phyloP scores from a whole-genome alignment of 768 basidiomycete genomes.

The Phlegmacium glaucopus region DNA sequence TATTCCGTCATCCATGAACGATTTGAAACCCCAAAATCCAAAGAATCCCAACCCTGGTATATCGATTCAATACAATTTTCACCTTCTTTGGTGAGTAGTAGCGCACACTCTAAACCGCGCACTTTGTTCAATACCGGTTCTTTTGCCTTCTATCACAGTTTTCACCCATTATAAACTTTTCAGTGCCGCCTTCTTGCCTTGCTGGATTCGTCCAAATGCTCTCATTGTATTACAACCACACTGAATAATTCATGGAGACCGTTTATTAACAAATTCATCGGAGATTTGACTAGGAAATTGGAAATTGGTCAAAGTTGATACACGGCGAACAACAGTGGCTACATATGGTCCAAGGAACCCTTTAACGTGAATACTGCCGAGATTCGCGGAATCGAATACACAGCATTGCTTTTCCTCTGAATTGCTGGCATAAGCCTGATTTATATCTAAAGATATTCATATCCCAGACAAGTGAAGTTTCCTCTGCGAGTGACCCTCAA shows the following conservation, averaged over 20 bases:
- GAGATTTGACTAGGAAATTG: too few relatives aligned
- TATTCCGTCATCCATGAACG: conserved; percentile 12
- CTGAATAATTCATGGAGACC: conserved; percentile 6
- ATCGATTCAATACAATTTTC: conserved; percentile 2
- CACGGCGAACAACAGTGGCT: conserved; percentile 4
- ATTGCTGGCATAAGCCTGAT: conserved; percentile 7
- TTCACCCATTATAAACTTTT: conserved; percentile 3
- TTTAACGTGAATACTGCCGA: conserved; percentile 20
- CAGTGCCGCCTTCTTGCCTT: conserved; percentile 6
- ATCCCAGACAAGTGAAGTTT: conserved; percentile 9
- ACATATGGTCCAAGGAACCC: not conserved
- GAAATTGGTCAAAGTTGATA: not conserved
- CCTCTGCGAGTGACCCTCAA: conserved; percentile 8
- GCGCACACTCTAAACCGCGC: not conserved
- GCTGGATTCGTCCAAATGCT: conserved; percentile 3
- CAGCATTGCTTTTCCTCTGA: not conserved
- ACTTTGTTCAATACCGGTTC: not conserved
- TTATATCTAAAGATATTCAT: conserved; percentile 2
- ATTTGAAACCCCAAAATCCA: conserved; percentile 11
- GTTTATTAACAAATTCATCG: conserved; percentile 5
- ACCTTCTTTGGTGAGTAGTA: conserved; percentile 9
- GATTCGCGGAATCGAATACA: conserved; percentile 16
- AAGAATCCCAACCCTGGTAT: not conserved
- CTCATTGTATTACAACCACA: conserved; percentile 14
- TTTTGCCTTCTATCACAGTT: conserved; percentile 5